Evolutionary conservation across 225 moss, liverwort and hornwort species (phyloP), one percentile per base, ranked within the genome.

Genomic region (Polytrichum formosum): DNA sequence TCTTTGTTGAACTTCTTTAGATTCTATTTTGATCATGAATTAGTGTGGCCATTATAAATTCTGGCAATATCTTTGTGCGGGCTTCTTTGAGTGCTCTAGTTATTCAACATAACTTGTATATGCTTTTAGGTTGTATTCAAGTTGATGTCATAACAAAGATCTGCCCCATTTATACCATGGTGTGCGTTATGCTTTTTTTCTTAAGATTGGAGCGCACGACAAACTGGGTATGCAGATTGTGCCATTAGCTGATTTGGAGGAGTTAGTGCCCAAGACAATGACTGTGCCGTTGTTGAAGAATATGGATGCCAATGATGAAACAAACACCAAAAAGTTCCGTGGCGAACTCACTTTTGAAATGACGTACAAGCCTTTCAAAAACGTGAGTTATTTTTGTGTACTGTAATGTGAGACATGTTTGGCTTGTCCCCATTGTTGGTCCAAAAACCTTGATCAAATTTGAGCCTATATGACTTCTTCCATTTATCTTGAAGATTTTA

Each of bases 311-410:
- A 90, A 87, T 70, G 98, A 98, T 65, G 77, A 81, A 31, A 55
- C 81, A 4, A 92, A 94, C 69, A 0, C 1, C 5, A 80, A 79
- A 79, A 90, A 90, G 66, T 8, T 19, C 21, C 90, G 98, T 7
- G 98, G 98, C 19, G 81, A 87, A 22, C 61, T 98, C 23, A 78
- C 88, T 0, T 80, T 98, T 56, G 83, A 91, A 74, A 61, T 94
- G 83, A 82, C 84, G 35, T 98, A 92, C 81, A 98, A 82, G 77
- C 90, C 91, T 13, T 98, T 98, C 56, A 91, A 86, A 67, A 90
- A 91, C 63, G 87, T 87, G 65, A 73, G 86, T 80, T 22, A 2
- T 0, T 65, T 62, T 27, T 58, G 53, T 60, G 26, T 10, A 7
- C 22, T 22, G 22, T n/a, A 61, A 6, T 61, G 22, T 61, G 6